These are phyloP conservation scores for Tilletia indica DNA, from an alignment of 1,284 basidiomycete genomes.

Conservation along the genomic window DNA sequence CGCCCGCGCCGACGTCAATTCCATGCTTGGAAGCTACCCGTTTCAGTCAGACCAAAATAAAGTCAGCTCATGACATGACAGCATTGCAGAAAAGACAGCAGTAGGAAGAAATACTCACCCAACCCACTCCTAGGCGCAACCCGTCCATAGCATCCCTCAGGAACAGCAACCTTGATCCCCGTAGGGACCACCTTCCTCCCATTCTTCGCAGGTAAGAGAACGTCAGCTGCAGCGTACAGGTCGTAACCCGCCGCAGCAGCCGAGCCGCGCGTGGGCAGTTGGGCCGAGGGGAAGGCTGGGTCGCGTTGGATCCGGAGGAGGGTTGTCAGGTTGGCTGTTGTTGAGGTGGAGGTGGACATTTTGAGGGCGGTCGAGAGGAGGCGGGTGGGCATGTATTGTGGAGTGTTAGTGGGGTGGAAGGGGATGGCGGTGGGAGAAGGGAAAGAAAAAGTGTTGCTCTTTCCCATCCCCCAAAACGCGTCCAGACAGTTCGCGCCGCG, in stretches of 20 bases:
- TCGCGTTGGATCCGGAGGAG: slow-evolving; percentile 78
- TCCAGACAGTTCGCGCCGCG: background rate
- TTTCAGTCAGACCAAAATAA: background rate
- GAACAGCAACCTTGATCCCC: slow-evolving; percentile 87
- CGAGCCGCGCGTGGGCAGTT: slow-evolving; percentile 82
- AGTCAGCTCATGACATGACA: background rate
- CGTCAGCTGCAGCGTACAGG: slow-evolving; percentile 70
- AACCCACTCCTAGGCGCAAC: slow-evolving; percentile 91
- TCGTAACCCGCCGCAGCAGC: slow-evolving; percentile 87
- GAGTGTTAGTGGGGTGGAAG: background rate
- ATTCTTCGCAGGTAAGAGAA: slow-evolving; percentile 40
- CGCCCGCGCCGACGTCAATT: slow-evolving; percentile 94
- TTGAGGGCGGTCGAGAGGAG: background rate
- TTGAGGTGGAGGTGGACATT: background rate
- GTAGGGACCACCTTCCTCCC: slow-evolving; percentile 87
- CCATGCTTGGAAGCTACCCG: slow-evolving; percentile 83
- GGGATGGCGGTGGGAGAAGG: background rate
- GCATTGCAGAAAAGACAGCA: background rate
- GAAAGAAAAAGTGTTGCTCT: background rate
- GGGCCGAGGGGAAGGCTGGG: slow-evolving; percentile 69
- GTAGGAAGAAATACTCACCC: slow-evolving; percentile 62
- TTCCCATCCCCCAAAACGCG: background rate
- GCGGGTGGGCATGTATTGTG: background rate
- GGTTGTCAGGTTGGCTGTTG: background rate
- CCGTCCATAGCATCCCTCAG: slow-evolving; percentile 87